phyloP scores from a whole-genome alignment of 2,329 filamentous ascomycete genomes.

The Myriosclerotinia scirpicola region DNA sequence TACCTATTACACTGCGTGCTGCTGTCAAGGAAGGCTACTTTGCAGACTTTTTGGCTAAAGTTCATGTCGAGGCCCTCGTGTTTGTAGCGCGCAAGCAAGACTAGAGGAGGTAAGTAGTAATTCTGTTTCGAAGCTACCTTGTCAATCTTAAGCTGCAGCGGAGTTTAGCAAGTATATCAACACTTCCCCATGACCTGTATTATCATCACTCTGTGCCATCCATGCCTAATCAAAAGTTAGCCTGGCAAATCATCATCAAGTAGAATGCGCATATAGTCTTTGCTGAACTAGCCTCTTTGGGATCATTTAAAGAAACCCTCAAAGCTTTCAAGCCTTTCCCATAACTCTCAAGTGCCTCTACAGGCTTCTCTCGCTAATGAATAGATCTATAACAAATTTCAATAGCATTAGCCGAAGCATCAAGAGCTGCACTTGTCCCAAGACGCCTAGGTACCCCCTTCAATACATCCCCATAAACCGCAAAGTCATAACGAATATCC shows the following conservation, averaged over 20 bases:
- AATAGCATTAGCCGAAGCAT: conserved; percentile 5
- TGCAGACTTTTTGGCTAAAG: too few species aligned
- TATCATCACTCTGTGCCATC: conserved; percentile 6
- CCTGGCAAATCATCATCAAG: conserved; percentile 18
- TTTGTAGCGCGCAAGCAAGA: too few species aligned
- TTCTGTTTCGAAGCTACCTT: neutral
- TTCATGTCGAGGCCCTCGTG: too few species aligned
- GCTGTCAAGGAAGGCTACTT: too few species aligned
- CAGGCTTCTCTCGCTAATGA: neutral
- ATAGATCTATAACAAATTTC: neutral
- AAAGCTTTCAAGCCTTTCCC: neutral
- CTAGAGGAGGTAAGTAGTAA: too few species aligned
- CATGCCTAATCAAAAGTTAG: neutral
- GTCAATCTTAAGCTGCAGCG: neutral
- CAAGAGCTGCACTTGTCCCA: neutral
- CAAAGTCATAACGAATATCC: conserved; percentile 5
- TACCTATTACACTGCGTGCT: too few species aligned
- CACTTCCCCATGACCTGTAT: neutral
- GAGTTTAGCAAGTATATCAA: conserved; percentile 1
- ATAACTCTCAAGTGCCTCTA: neutral
- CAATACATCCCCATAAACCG: neutral
- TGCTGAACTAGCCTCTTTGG: neutral
- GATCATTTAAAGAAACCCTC: conserved; percentile 11
- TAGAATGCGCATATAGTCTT: conserved; percentile 22
- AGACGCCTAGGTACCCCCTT: neutral